phyloP scores from a whole-genome alignment of 805 yeast species.

The Starmerella tilneyi region DNA sequence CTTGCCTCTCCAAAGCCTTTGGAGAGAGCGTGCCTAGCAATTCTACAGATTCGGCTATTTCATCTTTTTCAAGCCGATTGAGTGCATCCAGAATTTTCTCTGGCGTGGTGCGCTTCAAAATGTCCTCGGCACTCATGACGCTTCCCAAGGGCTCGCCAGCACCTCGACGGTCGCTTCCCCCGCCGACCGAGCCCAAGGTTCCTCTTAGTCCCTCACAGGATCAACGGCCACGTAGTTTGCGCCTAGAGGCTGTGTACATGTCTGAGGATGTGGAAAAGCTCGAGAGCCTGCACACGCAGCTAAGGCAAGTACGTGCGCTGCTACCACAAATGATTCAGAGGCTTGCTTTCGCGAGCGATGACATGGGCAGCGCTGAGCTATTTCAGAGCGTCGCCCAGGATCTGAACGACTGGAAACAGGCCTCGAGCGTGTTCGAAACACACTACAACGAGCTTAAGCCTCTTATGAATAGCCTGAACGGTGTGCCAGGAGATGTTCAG shows the following conservation, averaged over 20 bases:
- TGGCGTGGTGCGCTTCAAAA: conserved; percentile 1
- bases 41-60: conserved; percentile 39
- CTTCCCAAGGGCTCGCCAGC: neutral
- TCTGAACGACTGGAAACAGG: conserved; percentile 18
- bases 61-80: conserved; percentile 43
- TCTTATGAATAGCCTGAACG: conserved; percentile 11
- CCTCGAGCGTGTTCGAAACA: conserved; percentile 11
- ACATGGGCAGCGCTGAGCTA: conserved; percentile 16
- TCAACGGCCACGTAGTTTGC: neutral
- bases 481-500: neutral
- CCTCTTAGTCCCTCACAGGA: no score
- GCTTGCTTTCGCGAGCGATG: conserved; percentile 20
- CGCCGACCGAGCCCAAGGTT: no score
- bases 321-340: conserved; percentile 22
- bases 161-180: no score
- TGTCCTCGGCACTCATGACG: neutral
- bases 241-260: no score
- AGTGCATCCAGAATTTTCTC: conserved; percentile 29
- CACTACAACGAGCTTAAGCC: conserved; percentile 18
- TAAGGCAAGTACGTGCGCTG: conserved; percentile 20
- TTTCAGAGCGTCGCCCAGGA: conserved; percentile 22
- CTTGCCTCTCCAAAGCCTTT: conserved; percentile 55
- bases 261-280: conserved; percentile 16
- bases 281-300: conserved; percentile 17
- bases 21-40: conserved; percentile 45